Evolutionary conservation across 371 early-diverging fungal species (phyloP), one percentile per base, ranked within the genome.

Genomic region (Actinomucor elegans): DNA sequence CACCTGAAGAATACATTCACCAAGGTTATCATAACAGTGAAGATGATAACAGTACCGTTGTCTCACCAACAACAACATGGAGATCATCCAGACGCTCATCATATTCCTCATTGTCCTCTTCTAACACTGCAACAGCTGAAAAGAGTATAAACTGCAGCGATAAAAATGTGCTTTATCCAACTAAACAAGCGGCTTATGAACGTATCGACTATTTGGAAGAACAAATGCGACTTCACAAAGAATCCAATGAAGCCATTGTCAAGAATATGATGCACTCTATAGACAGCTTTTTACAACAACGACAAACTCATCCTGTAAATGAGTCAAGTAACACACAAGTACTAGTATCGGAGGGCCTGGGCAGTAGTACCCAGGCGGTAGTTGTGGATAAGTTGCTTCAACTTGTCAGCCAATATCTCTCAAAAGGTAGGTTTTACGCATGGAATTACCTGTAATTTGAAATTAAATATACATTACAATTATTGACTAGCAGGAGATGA

Each of bases 191-290:
- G n/a, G 43, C 57, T n/a, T 23, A 43, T 36, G 32, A 48, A 33
- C 17, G 41, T 5, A 56, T 48, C 4, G 49, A 56, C 21, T 43
- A 14, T n/a, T 24, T 48, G 2, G 44, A 56, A 36, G 48, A 48
- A 6, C 48, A 48, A 42, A 33, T 55, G 2, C 10, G 17, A 15
- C 1, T 38, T 5, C 14, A 17, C 10, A 37, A 15, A 5, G 9
- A 46, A 17, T 31, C 36, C n/a, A 47, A 55, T 26, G 40, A 55
- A 11, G 10, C 40, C 0, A 24, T 47, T 2, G 15, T 55, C 24
- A 38, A 40, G 4, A 45, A 8, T 15, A 45, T 53, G 36, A 18
- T 45, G 8, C 32, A 18, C 11, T 15, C 33, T 18, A 41, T 44
- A 5, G 27, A 53, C 7, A 36, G 37, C 4, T 53, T 54, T 15